Conservation (phyloP, 176 grass and related monocot genomes). For the Otatea glauca region DNA sequence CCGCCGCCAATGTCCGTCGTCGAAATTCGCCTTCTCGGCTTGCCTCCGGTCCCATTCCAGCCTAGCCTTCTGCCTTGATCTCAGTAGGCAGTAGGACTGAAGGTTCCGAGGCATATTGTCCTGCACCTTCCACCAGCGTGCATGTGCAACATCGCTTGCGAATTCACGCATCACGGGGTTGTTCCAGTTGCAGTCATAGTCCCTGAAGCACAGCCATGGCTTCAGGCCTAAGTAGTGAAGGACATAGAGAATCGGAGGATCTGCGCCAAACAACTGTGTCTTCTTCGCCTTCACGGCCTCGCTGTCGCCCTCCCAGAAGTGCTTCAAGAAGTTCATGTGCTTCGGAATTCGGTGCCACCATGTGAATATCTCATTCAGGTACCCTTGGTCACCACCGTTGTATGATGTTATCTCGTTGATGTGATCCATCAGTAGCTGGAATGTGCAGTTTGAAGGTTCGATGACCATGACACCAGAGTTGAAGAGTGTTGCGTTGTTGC, state of each 20-base stretch:
- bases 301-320: constrained; percentile 90
- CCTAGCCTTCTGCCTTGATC: constrained; percentile 72
- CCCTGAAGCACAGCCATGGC: constrained; percentile 91
- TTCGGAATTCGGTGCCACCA: constrained; percentile 92
- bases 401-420: constrained; percentile 89
- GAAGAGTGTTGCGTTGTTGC: constrained; percentile 84
- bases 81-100: constrained; percentile 68
- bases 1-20: constrained; percentile 73
- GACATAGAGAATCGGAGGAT: constrained; percentile 71
- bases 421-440: constrained; percentile 86
- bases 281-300: constrained; percentile 68
- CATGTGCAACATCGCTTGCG: constrained; percentile 79
- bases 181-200: constrained; percentile 99
- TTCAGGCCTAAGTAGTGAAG: constrained; percentile 86
- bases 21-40: constrained; percentile 67
- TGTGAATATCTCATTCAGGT: constrained; percentile 96
- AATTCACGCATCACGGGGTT: constrained; percentile 52
- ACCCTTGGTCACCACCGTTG: constrained; percentile 92
- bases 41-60: constrained; percentile 82
- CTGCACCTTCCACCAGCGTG: constrained; percentile 82
- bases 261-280: constrained; percentile 66
- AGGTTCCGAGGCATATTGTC: constrained; percentile 70
- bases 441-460: constrained; percentile 92
- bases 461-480: constrained; percentile 95
- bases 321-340: constrained; percentile 97